phyloP scores from a whole-genome alignment of 139 green algal genomes.

The Pleodorina starrii region DNA sequence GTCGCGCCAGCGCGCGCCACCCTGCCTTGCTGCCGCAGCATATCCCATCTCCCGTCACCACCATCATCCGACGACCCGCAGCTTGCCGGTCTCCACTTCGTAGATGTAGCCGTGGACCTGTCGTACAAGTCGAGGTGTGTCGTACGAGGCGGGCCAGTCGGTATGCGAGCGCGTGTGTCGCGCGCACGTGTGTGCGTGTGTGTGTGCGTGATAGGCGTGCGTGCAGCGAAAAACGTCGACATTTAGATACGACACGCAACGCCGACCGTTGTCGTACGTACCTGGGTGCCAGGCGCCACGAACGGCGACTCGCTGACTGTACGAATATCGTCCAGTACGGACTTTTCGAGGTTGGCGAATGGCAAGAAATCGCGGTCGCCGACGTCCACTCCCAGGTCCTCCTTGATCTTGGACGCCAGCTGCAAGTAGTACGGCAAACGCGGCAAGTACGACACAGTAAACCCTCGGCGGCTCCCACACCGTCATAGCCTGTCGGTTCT shows the following conservation, averaged over 20 bases:
- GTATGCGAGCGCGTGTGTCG: neutral
- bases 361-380: slow-evolving; percentile 63
- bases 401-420: slow-evolving; percentile 64
- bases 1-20: too few species aligned
- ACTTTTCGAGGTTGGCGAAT: slow-evolving; percentile 63
- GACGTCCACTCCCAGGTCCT: slow-evolving; percentile 60
- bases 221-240: too few species aligned
- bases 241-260: too few species aligned
- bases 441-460: too few species aligned
- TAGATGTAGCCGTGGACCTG: slow-evolving; percentile 69
- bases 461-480: too few species aligned
- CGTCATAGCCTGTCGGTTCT: too few species aligned
- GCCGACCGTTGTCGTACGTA: slow-evolving; percentile 23
- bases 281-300: slow-evolving; percentile 21
- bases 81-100: slow-evolving; percentile 65
- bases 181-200: neutral
- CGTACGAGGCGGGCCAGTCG: neutral
- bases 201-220: too few species aligned
- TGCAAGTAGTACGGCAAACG: neutral
- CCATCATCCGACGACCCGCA: slow-evolving; percentile 20
- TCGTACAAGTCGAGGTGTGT: neutral
- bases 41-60: too few species aligned
- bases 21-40: too few species aligned
- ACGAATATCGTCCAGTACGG: slow-evolving; percentile 68
- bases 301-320: slow-evolving; percentile 55